Evolutionary conservation across 768 basidiomycete species (phyloP).

Genomic region (Tricholoma saponaceum): DNA sequence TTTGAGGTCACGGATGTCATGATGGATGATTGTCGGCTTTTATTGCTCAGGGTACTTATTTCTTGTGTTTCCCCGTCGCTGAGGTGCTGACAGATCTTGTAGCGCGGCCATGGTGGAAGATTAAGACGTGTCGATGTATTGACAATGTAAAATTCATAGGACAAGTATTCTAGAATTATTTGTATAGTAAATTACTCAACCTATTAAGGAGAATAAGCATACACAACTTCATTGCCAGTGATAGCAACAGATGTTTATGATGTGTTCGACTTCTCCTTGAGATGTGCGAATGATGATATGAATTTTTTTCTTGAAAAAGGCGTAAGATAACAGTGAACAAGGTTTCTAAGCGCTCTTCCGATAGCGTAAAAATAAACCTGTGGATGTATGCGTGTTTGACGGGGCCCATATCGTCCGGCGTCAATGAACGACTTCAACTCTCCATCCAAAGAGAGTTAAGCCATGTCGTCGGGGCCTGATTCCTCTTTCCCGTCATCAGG

Average conservation of each 20-base stretch:
- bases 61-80: conserved; percentile 3
- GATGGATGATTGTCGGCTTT: conserved; percentile 50
- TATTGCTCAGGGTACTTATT: conserved; percentile 42
- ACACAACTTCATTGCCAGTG: neutral
- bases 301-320: too few species aligned
- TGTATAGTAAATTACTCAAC: neutral
- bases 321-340: too few species aligned
- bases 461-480: conserved; percentile 9
- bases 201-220: neutral
- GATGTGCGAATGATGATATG: neutral
- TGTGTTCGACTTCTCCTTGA: neutral
- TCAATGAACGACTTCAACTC: neutral
- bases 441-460: conserved; percentile 2
- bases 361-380: neutral
- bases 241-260: neutral
- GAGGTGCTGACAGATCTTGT: conserved; percentile 1
- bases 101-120: conserved; percentile 35
- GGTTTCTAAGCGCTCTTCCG: neutral
- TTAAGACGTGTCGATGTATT: conserved; percentile 40
- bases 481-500: conserved; percentile 8
- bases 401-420: neutral
- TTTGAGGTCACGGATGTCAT: conserved; percentile 53
- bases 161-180: neutral
- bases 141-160: conserved; percentile 30
- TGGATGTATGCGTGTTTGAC: too few species aligned